Conservation (phyloP, 2,329 filamentous ascomycete species). For the Lachnellula willkommii region DNA sequence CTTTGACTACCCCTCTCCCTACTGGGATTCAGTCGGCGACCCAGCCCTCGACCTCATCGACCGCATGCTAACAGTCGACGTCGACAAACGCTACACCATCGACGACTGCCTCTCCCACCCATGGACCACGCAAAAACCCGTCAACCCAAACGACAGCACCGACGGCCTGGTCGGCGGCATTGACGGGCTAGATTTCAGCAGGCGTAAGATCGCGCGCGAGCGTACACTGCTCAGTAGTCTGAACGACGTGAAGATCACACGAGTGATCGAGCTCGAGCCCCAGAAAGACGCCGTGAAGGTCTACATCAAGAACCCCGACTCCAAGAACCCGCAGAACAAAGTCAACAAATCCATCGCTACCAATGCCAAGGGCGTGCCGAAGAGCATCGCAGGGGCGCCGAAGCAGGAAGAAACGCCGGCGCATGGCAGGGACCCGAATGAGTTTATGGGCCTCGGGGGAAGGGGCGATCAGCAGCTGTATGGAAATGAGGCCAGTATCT, state of each 20-base stretch:
- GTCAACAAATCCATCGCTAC: slow-evolving; percentile 38
- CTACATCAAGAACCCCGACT: slow-evolving; percentile 63
- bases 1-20: slow-evolving; percentile 93
- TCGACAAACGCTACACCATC: slow-evolving; percentile 76
- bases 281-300: slow-evolving; percentile 62
- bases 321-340: slow-evolving; percentile 36
- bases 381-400: slow-evolving; percentile 25
- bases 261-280: slow-evolving; percentile 51
- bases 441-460: slow-evolving; percentile 81
- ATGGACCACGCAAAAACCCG: slow-evolving; percentile 65
- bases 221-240: slow-evolving; percentile 78
- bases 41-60: slow-evolving; percentile 89
- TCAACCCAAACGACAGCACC: slow-evolving; percentile 75
- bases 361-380: slow-evolving; percentile 23
- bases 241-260: slow-evolving; percentile 64
- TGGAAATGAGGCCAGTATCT: slow-evolving; percentile 52
- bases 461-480: slow-evolving; percentile 79
- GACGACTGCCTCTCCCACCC: slow-evolving; percentile 89
- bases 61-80: slow-evolving; percentile 85
- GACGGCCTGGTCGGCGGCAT: slow-evolving; percentile 88
- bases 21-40: slow-evolving; percentile 87
- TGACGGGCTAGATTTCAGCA: slow-evolving; percentile 73
- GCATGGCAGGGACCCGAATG: slow-evolving; percentile 59
- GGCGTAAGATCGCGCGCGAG: slow-evolving; percentile 73
- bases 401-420: slow-evolving; percentile 62